phyloP scores from a whole-genome alignment of 768 basidiomycete genomes.

The Fistulinella prunicolor region DNA sequence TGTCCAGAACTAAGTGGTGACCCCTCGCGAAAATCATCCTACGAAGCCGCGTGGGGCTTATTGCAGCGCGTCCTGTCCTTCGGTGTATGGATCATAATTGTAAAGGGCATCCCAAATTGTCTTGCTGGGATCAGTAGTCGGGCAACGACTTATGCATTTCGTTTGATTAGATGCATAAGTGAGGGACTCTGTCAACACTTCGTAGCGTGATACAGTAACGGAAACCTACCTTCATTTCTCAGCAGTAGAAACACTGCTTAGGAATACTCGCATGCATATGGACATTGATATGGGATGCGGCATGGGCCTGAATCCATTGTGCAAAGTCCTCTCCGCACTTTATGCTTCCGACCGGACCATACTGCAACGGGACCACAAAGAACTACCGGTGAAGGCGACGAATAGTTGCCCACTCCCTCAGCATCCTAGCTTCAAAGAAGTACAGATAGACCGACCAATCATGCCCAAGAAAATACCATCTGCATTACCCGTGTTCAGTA shows the following conservation, averaged over 20 bases:
- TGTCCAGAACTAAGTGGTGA: conserved; percentile 74
- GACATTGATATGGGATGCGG: conserved; percentile 85
- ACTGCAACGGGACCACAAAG: conserved; percentile 28
- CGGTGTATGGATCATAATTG: conserved; percentile 51
- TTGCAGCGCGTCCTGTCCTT: conserved; percentile 39
- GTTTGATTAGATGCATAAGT: conserved; percentile 54
- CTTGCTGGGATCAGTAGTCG: conserved; percentile 48
- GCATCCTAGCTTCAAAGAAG: conserved; percentile 78
- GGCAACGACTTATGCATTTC: conserved; percentile 51
- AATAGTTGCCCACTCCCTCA: conserved; percentile 46
- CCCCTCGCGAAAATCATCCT: conserved; percentile 42
- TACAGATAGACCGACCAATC: conserved; percentile 56
- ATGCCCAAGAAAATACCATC: conserved; percentile 67
- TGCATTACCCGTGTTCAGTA: conserved; percentile 67
- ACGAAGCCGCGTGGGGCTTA: conserved; percentile 23
- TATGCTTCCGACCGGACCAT: conserved; percentile 79
- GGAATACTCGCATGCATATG: conserved; percentile 34
- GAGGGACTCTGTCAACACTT: conserved; percentile 57
- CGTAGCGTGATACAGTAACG: conserved; percentile 53
- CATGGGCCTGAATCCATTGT: conserved; percentile 72
- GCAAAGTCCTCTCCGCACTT: conserved; percentile 95
- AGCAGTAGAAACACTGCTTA: neutral
- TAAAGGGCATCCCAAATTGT: conserved; percentile 59
- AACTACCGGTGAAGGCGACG: neutral
- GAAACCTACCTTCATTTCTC: conserved; percentile 42